Percentiles rank a stretch among this genome's conserved stretches.
These are phyloP conservation scores for Acanthamoeba triangularis DNA, from an alignment of 208 protist genomes.

Conservation along the genomic window DNA sequence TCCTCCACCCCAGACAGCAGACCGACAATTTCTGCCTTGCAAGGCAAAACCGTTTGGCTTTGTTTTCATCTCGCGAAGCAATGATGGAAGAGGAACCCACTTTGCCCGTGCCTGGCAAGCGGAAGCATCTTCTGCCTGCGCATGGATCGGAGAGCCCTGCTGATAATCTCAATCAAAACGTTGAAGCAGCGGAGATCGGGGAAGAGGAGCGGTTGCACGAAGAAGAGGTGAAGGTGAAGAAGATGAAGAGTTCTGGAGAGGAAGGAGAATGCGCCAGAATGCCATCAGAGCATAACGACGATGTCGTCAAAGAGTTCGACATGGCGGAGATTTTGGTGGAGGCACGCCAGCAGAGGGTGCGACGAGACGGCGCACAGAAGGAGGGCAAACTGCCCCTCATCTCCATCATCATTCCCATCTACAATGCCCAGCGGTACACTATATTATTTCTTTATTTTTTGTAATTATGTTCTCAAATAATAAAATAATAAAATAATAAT, in stretches of 20 bases:
- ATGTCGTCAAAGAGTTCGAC: not conserved
- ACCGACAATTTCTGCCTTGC: too few relatives aligned
- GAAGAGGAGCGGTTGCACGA: not conserved
- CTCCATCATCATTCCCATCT: constrained; percentile 70
- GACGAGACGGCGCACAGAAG: not conserved
- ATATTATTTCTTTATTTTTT: not conserved
- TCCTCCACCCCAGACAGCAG: too few relatives aligned
- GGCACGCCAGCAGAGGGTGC: not conserved
- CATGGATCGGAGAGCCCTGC: too few relatives aligned
- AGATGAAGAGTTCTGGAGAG: not conserved
- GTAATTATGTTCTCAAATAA: not conserved
- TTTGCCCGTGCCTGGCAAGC: too few relatives aligned
- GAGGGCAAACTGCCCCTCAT: not conserved
- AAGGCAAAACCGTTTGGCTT: too few relatives aligned
- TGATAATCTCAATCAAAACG: too few relatives aligned
- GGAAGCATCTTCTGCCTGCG: too few relatives aligned
- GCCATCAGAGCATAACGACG: not conserved
- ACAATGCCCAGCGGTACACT: constrained; percentile 48
- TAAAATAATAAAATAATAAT: not conserved
- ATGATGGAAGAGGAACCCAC: too few relatives aligned
- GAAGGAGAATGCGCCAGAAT: not conserved
- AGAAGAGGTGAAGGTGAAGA: not conserved
- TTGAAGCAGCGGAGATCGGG: not conserved
- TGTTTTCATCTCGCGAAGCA: too few relatives aligned
- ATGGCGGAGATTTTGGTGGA: not conserved